Conservation (phyloP, 306 rosid genomes). For the Corylus heterophylla region DNA sequence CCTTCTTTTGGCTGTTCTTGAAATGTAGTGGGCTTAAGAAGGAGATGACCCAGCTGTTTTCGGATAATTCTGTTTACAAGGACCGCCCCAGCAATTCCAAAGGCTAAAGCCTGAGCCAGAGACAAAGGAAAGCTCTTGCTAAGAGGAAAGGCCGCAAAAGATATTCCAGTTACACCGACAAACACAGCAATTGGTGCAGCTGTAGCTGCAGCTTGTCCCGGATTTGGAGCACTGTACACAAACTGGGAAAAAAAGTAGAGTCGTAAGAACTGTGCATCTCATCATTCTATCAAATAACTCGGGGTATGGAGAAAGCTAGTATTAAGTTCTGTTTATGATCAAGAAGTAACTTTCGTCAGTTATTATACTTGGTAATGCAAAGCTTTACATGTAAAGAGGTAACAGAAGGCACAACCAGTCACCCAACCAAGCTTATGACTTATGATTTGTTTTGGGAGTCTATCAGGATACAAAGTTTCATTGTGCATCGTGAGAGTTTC, state of each 20-base stretch:
- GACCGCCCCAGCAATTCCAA: conserved; percentile 72
- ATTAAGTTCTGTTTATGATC: not conserved
- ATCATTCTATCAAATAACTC: not conserved
- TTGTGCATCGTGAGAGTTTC: no score
- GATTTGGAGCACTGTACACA: conserved; percentile 93
- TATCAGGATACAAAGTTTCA: not conserved
- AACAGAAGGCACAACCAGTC: not conserved
- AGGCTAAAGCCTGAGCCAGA: conserved; percentile 63
- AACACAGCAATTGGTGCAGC: conserved; percentile 93
- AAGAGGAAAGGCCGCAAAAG: conserved; percentile 72
- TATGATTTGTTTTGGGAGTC: conserved; percentile 8
- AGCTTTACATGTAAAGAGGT: not conserved
- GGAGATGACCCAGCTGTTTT: conserved; percentile 91
- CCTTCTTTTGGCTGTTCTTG: conserved; percentile 45
- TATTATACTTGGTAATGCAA: not conserved
- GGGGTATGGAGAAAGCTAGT: not conserved
- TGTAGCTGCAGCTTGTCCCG: conserved; percentile 96
- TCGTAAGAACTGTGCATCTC: not conserved
- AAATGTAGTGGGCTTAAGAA: conserved; percentile 45
- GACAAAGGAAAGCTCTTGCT: conserved; percentile 61
- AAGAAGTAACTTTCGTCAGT: not conserved
- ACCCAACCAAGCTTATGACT: not conserved
- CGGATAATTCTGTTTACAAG: conserved; percentile 63
- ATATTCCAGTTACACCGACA: conserved; percentile 72
- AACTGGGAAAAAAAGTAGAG: conserved; percentile 45